Conservation (phyloP, 129 eudicot species). For the Gnaphalium uliginosum region DNA sequence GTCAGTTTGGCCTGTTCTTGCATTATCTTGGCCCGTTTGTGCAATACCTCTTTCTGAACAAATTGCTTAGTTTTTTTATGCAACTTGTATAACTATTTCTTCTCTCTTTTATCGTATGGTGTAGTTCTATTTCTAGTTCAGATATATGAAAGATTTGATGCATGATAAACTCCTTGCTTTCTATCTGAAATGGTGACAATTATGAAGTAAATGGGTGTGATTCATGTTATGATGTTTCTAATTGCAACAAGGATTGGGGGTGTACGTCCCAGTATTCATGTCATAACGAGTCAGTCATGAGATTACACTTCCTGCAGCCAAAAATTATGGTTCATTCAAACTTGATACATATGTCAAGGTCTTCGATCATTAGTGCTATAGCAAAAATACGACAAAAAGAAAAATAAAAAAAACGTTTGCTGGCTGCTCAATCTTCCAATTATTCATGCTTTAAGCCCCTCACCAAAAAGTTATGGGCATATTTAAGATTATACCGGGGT, state of each 20-base stretch:
- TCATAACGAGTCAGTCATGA: background rate
- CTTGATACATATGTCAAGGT: background rate
- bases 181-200: background rate
- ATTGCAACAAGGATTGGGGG: background rate
- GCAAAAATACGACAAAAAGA: background rate
- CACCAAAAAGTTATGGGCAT: background rate
- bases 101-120: constrained; percentile 13
- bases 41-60: constrained; percentile 3
- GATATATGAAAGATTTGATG: constrained; percentile 19
- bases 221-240: background rate
- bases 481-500: background rate
- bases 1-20: constrained; percentile 23
- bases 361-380: background rate
- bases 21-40: background rate
- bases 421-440: background rate
- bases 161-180: constrained; percentile 14
- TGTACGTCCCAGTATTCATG: background rate
- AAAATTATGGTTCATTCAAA: background rate
- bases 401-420: background rate
- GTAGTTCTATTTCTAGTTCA: constrained; percentile 10
- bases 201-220: background rate
- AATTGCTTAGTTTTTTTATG: background rate
- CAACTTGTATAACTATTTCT: constrained; percentile 22
- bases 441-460: background rate
- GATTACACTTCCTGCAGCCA: background rate